These are phyloP conservation scores for Fusarium anthophilum DNA, from an alignment of 2,329 filamentous ascomycete genomes.

Conservation along the genomic window DNA sequence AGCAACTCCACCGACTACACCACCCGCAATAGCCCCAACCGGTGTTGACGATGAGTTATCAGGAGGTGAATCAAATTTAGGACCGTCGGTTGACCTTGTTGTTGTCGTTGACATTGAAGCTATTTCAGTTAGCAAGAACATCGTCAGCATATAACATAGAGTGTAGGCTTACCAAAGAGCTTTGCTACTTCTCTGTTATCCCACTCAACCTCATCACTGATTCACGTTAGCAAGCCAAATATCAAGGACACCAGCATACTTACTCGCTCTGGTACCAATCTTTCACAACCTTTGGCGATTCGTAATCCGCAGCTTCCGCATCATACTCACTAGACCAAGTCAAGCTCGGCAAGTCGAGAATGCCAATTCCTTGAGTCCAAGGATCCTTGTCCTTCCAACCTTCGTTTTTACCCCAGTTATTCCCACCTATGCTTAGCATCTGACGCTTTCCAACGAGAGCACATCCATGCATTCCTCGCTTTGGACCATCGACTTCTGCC, in stretches of 20 bases:
- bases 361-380: neutral
- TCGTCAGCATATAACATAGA: fast-evolving
- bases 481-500: neutral
- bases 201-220: neutral
- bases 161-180: neutral
- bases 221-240: fast-evolving
- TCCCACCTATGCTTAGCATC: neutral
- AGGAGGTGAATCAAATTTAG: fast-evolving
- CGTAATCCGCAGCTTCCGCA: neutral
- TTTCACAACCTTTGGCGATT: neutral
- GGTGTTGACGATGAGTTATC: fast-evolving
- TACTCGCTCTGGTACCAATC: neutral
- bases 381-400: neutral
- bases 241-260: neutral
- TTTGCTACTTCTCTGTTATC: neutral
- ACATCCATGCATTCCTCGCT: neutral
- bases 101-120: neutral
- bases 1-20: neutral
- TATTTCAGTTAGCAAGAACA: neutral
- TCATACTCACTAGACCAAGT: neutral
- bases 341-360: neutral
- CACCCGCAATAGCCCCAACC: neutral
- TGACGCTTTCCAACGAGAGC: neutral
- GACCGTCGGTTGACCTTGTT: fast-evolving
- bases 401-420: neutral